phyloP scores from a whole-genome alignment of 2,329 filamentous ascomycete species.

The Hypoxylon sp. region DNA sequence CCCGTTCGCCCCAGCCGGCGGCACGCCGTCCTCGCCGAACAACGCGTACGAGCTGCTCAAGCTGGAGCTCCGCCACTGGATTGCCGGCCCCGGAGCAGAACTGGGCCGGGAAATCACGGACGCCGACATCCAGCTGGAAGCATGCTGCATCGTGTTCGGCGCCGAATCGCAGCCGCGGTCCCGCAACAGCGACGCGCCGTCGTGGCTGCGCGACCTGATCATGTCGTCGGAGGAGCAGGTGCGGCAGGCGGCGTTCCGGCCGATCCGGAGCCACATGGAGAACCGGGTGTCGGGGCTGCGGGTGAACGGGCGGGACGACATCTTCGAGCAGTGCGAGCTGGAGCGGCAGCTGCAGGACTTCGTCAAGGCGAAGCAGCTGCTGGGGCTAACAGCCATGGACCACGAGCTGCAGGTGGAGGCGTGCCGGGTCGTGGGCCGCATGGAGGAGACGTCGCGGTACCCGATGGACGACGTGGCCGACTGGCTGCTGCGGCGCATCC shows the following conservation, averaged over 20 bases:
- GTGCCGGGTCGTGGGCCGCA: conserved; percentile 63
- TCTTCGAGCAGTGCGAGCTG: conserved; percentile 65
- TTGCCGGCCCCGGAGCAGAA: conserved; percentile 54
- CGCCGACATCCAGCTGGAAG: conserved; percentile 63
- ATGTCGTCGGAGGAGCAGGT: conserved; percentile 56
- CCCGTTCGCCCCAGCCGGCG: conserved; percentile 59
- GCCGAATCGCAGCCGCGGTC: conserved; percentile 57
- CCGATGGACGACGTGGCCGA: conserved; percentile 61
- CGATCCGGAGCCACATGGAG: conserved; percentile 56
- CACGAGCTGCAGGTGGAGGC: conserved; percentile 67
- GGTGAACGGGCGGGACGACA: conserved; percentile 65
- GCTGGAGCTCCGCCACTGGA: conserved; percentile 62
- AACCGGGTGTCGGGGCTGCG: conserved; percentile 57
- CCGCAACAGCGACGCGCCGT: conserved; percentile 49
- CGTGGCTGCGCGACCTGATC: conserved; percentile 68
- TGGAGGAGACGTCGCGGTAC: conserved; percentile 60
- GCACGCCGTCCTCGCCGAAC: conserved; percentile 55
- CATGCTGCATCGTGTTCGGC: conserved; percentile 65
- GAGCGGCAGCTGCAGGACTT: conserved; percentile 63
- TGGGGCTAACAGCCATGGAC: conserved; percentile 68
- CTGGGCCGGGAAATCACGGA: conserved; percentile 55
- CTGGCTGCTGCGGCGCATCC: conserved; percentile 64
- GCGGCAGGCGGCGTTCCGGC: conserved; percentile 57
- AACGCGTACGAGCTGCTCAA: conserved; percentile 70
- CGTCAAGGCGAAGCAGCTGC: conserved; percentile 57